A percentile compares a stretch with the other conserved stretches of the same genome.
Evolutionary conservation across 148 eudicot genomes (phyloP).

Genomic region (Rhododendron henanense): DNA sequence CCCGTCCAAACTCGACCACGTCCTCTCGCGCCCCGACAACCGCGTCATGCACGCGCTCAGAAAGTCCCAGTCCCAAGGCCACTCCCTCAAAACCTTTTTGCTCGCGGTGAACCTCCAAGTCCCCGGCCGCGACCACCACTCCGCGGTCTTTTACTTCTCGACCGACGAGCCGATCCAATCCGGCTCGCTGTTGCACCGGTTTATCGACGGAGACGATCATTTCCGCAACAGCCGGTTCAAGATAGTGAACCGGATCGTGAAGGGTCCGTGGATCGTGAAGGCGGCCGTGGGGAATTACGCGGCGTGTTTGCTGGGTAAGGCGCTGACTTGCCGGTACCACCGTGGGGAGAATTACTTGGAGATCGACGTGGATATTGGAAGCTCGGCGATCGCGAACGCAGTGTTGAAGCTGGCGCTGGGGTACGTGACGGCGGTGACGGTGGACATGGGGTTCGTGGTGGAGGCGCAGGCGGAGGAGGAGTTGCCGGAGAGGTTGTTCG

Average conservation of each 20-base stretch:
- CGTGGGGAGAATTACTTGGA: slow-evolving; percentile 66
- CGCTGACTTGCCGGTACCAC: slow-evolving; percentile 64
- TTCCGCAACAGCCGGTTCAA: slow-evolving; percentile 72
- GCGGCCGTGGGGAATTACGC: slow-evolving; percentile 77
- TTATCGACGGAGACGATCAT: slow-evolving; percentile 64
- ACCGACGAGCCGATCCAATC: slow-evolving; percentile 56
- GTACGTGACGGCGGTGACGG: too few species aligned
- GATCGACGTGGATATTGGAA: too few species aligned
- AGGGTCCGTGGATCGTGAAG: slow-evolving; percentile 92
- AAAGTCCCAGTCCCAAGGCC: slow-evolving; percentile 24
- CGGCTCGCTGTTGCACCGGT: slow-evolving; percentile 58
- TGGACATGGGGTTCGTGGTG: too few species aligned
- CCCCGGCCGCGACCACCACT: slow-evolving; percentile 77
- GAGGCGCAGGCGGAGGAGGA: too few species aligned
- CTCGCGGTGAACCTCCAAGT: slow-evolving; percentile 78
- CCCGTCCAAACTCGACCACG: slow-evolving; percentile 59
- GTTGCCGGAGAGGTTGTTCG: too few species aligned
- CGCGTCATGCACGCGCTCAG: slow-evolving; percentile 51
- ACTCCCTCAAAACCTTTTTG: slow-evolving; percentile 45
- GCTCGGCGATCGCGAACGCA: too few species aligned
- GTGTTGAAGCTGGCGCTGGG: too few species aligned
- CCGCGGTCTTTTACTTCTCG: slow-evolving; percentile 83
- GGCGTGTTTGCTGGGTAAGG: slow-evolving; percentile 77
- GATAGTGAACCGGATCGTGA: slow-evolving; percentile 76
- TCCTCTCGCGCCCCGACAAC: slow-evolving; percentile 62